These are phyloP conservation scores for Phytophthora fragariaefolia DNA, from an alignment of 352 stramenopile genomes.

Conservation along the genomic window DNA sequence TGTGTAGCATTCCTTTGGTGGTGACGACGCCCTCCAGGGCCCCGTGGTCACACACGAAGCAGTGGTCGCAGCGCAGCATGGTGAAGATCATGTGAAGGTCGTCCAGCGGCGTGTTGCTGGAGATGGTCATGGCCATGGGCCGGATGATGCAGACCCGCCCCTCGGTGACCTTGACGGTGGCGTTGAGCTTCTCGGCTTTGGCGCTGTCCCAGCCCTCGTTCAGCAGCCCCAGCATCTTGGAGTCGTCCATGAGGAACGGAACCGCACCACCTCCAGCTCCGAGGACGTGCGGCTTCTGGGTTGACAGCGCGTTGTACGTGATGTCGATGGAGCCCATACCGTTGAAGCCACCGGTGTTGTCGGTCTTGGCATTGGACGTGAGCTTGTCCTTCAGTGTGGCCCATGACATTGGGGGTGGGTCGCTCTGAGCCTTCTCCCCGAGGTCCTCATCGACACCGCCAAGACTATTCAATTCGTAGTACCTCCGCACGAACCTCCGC, in stretches of 20 bases:
- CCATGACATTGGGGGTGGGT: constrained; percentile 55
- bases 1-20: constrained; percentile 71
- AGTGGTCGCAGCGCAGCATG: constrained; percentile 89
- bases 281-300: constrained; percentile 23
- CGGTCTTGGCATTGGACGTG: constrained; percentile 35
- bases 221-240: constrained; percentile 78
- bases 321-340: constrained; percentile 69
- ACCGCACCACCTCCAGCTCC: constrained; percentile 32
- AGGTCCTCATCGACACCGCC: constrained; percentile 72
- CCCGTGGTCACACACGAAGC: constrained; percentile 89
- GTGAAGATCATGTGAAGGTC: constrained; percentile 93
- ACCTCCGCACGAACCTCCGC: constrained; percentile 65
- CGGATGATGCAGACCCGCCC: constrained; percentile 68
- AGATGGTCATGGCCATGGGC: constrained; percentile 85
- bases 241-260: constrained; percentile 87
- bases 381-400: constrained; percentile 69
- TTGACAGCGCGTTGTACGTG: constrained; percentile 67
- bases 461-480: constrained; percentile 62
- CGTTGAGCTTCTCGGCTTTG: constrained; percentile 68
- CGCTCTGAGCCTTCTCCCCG: constrained; percentile 60
- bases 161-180: constrained; percentile 74
- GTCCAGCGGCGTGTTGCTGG: constrained; percentile 79
- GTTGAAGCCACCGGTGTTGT: constrained; percentile 67
- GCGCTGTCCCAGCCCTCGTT: constrained; percentile 68
- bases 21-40: constrained; percentile 85